Percentiles rank a stretch among this genome's conserved stretches.
Conservation (phyloP, 805 yeast genomes). For the Teunomyces tritomae region DNA sequence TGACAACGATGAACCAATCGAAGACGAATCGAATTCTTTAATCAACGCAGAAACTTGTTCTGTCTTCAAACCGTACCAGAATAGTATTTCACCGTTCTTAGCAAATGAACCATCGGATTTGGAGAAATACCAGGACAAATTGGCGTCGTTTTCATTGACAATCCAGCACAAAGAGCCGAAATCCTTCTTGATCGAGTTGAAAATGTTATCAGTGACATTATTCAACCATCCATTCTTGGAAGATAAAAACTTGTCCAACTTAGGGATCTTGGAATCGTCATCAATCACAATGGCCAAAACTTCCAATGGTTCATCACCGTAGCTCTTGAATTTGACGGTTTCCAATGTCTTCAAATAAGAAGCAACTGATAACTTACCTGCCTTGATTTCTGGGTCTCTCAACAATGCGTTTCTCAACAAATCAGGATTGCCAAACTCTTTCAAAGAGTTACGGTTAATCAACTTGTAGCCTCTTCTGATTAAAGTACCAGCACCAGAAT, state of each 20-base stretch:
- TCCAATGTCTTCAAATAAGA: slow-evolving; percentile 75
- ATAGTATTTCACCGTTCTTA: slow-evolving; percentile 82
- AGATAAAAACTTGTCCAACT: slow-evolving; percentile 80
- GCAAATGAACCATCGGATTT: slow-evolving; percentile 93
- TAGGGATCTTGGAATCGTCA: slow-evolving; percentile 55
- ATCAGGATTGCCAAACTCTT: slow-evolving; percentile 73
- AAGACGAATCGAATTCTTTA: slow-evolving; percentile 41
- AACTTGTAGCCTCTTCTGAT: slow-evolving; percentile 96
- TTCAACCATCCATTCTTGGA: slow-evolving; percentile 95
- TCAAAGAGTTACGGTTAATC: slow-evolving; percentile 62
- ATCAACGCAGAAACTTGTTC: slow-evolving; percentile 62
- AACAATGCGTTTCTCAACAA: slow-evolving; percentile 70
- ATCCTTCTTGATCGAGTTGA: slow-evolving; percentile 76
- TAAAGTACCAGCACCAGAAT: slow-evolving; percentile 98
- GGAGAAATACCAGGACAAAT: slow-evolving; percentile 86
- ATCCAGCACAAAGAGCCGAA: slow-evolving; percentile 79
- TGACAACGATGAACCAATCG: slow-evolving; percentile 34
- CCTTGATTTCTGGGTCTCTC: slow-evolving; percentile 70
- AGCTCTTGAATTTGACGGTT: slow-evolving; percentile 61
- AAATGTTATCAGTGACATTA: slow-evolving; percentile 93
- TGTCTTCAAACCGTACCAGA: slow-evolving; percentile 90
- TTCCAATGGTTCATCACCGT: slow-evolving; percentile 95
- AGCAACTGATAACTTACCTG: slow-evolving; percentile 74
- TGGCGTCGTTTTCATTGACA: slow-evolving; percentile 85
- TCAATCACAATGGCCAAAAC: slow-evolving; percentile 80